Percentiles rank a stretch among this genome's conserved stretches.
These are phyloP conservation scores for Boletus vinaceobasis DNA, from an alignment of 768 basidiomycete species.

Conservation along the genomic window DNA sequence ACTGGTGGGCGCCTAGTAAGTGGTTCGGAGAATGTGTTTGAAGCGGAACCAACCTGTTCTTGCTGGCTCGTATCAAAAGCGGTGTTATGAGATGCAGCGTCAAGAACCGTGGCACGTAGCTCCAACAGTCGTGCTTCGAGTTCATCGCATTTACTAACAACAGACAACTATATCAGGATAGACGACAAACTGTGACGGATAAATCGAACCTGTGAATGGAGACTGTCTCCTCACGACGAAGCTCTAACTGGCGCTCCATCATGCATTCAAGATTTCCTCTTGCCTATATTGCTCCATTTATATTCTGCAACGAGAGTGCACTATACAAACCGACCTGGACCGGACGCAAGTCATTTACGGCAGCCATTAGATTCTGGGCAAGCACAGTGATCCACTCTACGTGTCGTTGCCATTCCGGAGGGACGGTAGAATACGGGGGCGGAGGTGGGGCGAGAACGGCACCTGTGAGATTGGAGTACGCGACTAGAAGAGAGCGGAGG, in stretches of 20 bases:
- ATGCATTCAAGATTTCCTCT: slow-evolving; percentile 76
- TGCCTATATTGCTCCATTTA: slow-evolving; percentile 45
- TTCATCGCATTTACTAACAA: slow-evolving; percentile 63
- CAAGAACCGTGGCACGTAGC: slow-evolving; percentile 36
- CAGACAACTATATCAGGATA: slow-evolving; percentile 6
- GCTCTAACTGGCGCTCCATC: slow-evolving; percentile 76
- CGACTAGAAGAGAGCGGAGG: slow-evolving; percentile 72
- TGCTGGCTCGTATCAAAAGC: slow-evolving; percentile 1
- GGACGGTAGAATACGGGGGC: slow-evolving; percentile 37
- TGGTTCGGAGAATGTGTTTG: not conserved
- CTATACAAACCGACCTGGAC: slow-evolving; percentile 60
- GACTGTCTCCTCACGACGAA: slow-evolving; percentile 68
- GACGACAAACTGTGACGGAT: not conserved
- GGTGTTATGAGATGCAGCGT: slow-evolving; percentile 4
- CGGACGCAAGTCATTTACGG: slow-evolving; percentile 84
- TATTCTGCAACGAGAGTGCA: not conserved
- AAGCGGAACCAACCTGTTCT: slow-evolving; percentile 16
- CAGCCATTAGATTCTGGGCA: slow-evolving; percentile 84
- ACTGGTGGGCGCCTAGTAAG: slow-evolving; percentile 7
- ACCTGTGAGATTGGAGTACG: slow-evolving; percentile 71
- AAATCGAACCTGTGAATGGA: slow-evolving; percentile 61
- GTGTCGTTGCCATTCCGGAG: slow-evolving; percentile 71
- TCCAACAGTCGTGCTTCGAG: slow-evolving; percentile 62
- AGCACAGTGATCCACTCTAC: slow-evolving; percentile 80
- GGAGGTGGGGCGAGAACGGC: slow-evolving; percentile 68